Evolutionary conservation across 2,329 filamentous ascomycete species (phyloP), one percentile per base, ranked within the genome.

Genomic region (Exophiala sp.): DNA sequence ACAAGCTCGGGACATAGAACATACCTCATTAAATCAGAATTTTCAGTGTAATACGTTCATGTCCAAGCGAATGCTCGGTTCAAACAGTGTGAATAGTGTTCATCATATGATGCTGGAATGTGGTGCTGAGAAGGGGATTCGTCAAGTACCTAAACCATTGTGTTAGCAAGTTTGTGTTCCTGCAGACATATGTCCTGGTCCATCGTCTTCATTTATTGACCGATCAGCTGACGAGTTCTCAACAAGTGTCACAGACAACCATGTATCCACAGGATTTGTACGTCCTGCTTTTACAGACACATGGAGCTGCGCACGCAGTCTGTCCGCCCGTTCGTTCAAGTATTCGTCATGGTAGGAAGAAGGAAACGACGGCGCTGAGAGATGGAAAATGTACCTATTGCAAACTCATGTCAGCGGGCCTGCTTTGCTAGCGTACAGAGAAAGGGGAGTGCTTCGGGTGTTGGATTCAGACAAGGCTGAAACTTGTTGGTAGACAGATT

Each of bases 71-170:
- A 69, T 71, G 69, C 68, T 71, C 71, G 71, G 76, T 74, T 85
- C 82, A 83, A 82, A 84, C 81, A 85, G 82, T 84, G 82, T 85
- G 82, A 85, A 85, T 85, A 84, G 75, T 76, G 73, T 78, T 84
- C 81, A 85, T 85, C 82, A 84, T 83, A 64, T 68, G 71, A 75
- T 62, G 73, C 72, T 69, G 70, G 69, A 68, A 69, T 67, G 65
- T 63, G 62, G 64, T 62, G 60, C 55, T 52, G 52, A 59, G 56
- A 50, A 58, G 42, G 54, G 39, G 63, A 54, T 66, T 66, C 24
- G 36, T 58, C 49, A 43, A 56, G 38, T 72, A 72, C 71, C 62
- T 65, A 62, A 42, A 56, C 38, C 40, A 54, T 29, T 33, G 39
- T 56, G 59, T 62, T 55, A 65, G 60, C 50, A 52, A 47, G 39